phyloP scores from a whole-genome alignment of 1,139 yeast species.

The Arxiozyma heterogenica region DNA sequence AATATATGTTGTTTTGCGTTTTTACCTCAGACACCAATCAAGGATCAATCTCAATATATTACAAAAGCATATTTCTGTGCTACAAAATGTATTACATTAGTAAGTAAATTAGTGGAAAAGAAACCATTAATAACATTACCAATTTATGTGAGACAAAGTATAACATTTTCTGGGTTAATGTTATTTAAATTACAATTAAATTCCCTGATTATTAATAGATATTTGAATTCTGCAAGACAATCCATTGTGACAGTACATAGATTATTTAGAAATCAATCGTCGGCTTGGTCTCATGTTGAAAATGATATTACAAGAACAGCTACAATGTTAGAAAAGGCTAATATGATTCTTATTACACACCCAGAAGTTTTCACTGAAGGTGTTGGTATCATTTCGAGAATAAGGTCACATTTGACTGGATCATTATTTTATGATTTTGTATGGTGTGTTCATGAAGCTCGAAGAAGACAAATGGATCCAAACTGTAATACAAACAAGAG shows the following conservation, averaged over 20 bases:
- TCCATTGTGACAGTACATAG: slow-evolving; percentile 90
- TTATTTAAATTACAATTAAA: slow-evolving; percentile 77
- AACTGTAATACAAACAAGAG: slow-evolving; percentile 34
- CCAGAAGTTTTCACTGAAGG: slow-evolving; percentile 69
- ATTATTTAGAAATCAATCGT: slow-evolving; percentile 71
- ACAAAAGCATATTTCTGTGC: slow-evolving; percentile 75
- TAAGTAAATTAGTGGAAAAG: slow-evolving; percentile 59
- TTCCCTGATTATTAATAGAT: slow-evolving; percentile 64
- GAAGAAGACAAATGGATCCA: slow-evolving; percentile 54
- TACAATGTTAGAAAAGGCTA: slow-evolving; percentile 81
- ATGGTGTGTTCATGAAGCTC: slow-evolving; percentile 92
- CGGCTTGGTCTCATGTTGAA: slow-evolving; percentile 87
- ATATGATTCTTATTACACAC: slow-evolving; percentile 76
- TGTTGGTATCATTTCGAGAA: slow-evolving; percentile 70
- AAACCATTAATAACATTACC: slow-evolving; percentile 76
- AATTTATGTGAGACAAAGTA: slow-evolving; percentile 76
- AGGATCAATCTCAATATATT: slow-evolving; percentile 72
- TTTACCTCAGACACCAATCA: slow-evolving; percentile 82
- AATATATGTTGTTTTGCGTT: slow-evolving; percentile 87
- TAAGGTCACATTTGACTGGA: slow-evolving; percentile 89
- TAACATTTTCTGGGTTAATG: slow-evolving; percentile 69
- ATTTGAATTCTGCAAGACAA: slow-evolving; percentile 83
- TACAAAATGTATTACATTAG: slow-evolving; percentile 70
- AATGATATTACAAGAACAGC: slow-evolving; percentile 91
- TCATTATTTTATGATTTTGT: slow-evolving; percentile 86